These are phyloP conservation scores for Cordia subcordata DNA, from an alignment of 257 asterid genomes.

Conservation along the genomic window DNA sequence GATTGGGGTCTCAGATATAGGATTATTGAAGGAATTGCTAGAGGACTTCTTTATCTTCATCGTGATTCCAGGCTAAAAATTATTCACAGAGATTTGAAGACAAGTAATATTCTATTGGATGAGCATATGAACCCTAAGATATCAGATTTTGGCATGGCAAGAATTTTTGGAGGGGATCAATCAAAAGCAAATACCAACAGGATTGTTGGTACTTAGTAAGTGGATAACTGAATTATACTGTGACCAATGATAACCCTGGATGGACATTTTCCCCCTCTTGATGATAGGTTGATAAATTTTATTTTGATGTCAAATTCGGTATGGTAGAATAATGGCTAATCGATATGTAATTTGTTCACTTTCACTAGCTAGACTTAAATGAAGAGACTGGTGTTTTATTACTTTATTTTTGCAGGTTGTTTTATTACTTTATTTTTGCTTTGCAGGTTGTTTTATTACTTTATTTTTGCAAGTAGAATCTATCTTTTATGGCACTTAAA, in stretches of 20 bases:
- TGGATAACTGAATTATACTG: slow-evolving; percentile 2
- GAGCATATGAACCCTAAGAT: slow-evolving; percentile 5
- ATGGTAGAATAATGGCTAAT: background rate
- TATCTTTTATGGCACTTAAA: background rate
- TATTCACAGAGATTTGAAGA: slow-evolving; percentile 5
- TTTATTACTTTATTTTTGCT: no score
- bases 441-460: no score
- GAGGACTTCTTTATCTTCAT: slow-evolving; percentile 19
- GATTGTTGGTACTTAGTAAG: slow-evolving; percentile 16
- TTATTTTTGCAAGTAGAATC: no score
- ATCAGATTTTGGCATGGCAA: slow-evolving; percentile 13
- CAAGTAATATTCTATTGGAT: slow-evolving; percentile 1
- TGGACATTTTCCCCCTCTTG: no score
- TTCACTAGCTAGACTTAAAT: background rate
- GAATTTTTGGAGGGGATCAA: slow-evolving; percentile 17
- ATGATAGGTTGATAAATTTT: background rate
- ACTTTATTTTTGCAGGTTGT: no score
- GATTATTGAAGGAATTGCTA: slow-evolving; percentile 17
- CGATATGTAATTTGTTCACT: background rate
- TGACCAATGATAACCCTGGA: background rate
- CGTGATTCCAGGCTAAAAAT: slow-evolving; percentile 10
- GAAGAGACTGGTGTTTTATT: no score
- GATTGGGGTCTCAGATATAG: slow-evolving; percentile 10
- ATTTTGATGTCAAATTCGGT: no score
- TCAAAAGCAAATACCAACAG: slow-evolving; percentile 7